Percentiles rank a stretch among this genome's conserved stretches.
Evolutionary conservation across 768 basidiomycete species (phyloP).

Genomic region (Leccinum aurantiacum): DNA sequence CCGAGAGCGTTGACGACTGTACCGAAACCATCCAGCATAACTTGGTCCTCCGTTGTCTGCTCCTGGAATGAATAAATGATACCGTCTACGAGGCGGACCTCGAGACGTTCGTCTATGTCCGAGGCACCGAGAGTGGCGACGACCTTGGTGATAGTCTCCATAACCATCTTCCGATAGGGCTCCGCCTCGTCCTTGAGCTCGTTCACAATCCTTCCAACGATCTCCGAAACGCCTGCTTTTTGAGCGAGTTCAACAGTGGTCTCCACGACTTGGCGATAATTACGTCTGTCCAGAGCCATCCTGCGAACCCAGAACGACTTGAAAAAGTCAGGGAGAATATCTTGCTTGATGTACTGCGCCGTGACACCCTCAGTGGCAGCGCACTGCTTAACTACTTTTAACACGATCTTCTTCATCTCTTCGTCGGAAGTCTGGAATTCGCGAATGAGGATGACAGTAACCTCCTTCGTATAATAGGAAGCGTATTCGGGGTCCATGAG

Average conservation of each 20-base stretch:
- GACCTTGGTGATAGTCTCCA: constrained; percentile 99
- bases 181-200: constrained; percentile 61
- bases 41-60: constrained; percentile 97
- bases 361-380: constrained; percentile 98
- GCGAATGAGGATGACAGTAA: constrained; percentile 93
- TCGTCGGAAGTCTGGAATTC: constrained; percentile 99
- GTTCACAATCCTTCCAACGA: constrained; percentile 78
- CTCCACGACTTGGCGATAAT: constrained; percentile 97
- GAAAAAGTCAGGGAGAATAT: constrained; percentile 99
- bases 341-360: constrained; percentile 92
- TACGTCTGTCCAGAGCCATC: constrained; percentile 95
- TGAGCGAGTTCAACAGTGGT: constrained; percentile 98
- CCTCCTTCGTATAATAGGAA: constrained; percentile 98
- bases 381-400: constrained; percentile 99
- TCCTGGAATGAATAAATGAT: constrained; percentile 99
- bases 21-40: constrained; percentile 98
- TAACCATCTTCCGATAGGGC: constrained; percentile 98
- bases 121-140: constrained; percentile 92
- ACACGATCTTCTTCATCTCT: constrained; percentile 99
- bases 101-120: constrained; percentile 94
- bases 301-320: constrained; percentile 98
- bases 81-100: constrained; percentile 92
- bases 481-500: constrained; percentile 99
- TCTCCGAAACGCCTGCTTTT: constrained; percentile 95
- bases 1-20: constrained; percentile 96